Evolutionary conservation across 169 alveolate genomes (phyloP).

Genomic region (Hammondia hammondi): DNA sequence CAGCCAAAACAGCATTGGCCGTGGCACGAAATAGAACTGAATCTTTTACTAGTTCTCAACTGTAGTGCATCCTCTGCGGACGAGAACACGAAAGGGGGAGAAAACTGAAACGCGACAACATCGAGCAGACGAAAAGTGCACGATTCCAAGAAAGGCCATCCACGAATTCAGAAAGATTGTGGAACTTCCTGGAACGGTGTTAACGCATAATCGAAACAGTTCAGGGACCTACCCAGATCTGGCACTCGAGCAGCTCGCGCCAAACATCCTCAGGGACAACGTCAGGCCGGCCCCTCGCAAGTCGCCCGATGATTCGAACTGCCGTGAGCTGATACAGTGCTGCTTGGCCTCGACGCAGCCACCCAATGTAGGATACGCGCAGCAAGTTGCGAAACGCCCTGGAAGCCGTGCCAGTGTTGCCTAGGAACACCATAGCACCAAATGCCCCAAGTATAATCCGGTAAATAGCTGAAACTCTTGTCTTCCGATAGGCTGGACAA

Average conservation of each 20-base stretch:
- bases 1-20: no score
- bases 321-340: conserved; percentile 24
- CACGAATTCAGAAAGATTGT: neutral
- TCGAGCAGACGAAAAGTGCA: neutral
- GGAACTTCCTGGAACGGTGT: neutral
- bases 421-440: neutral
- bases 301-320: neutral
- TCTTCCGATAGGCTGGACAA: no score
- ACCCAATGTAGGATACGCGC: conserved; percentile 10
- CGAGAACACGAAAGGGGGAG: neutral
- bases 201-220: neutral
- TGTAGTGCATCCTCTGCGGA: neutral
- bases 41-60: no score
- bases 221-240: neutral
- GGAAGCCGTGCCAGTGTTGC: neutral
- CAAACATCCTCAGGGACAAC: neutral
- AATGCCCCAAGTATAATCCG: no score
- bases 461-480: no score
- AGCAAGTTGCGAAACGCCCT: neutral
- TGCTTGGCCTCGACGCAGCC: conserved; percentile 10
- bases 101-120: neutral
- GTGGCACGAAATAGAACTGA: no score
- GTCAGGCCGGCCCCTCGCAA: neutral
- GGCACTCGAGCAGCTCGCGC: neutral
- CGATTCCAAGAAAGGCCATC: no score